Conservation (phyloP, 345 rosid species). For the Euclidium syriacum region DNA sequence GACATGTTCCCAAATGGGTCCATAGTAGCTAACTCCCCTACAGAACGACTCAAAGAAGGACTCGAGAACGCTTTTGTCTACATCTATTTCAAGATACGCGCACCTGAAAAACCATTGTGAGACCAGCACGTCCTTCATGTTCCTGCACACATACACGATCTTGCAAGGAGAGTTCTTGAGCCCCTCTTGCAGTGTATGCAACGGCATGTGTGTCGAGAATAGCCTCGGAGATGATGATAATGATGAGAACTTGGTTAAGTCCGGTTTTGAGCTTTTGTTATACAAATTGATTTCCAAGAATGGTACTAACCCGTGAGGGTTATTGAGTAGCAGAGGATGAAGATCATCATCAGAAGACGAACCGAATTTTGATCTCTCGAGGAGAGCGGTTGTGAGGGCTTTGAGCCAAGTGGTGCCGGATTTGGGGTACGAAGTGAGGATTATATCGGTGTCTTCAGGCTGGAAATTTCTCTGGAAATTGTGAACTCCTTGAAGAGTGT, state of each 20-base stretch:
- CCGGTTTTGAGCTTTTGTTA: constrained; percentile 13
- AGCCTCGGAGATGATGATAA: constrained; percentile 33
- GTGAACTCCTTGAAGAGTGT: constrained; percentile 35
- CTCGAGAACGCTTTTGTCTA: constrained; percentile 12
- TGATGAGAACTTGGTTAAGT: neutral
- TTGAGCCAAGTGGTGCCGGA: constrained; percentile 36
- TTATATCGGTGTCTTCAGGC: constrained; percentile 22
- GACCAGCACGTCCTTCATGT: constrained; percentile 47
- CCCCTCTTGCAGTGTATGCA: constrained; percentile 29
- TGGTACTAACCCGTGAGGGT: constrained; percentile 51
- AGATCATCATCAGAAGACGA: neutral
- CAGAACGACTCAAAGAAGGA: constrained; percentile 36
- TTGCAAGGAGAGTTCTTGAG: constrained; percentile 37
- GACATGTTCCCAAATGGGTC: constrained; percentile 55
- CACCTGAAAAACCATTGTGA: constrained; percentile 48
- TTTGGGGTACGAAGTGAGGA: constrained; percentile 17
- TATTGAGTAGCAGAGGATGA: constrained; percentile 37
- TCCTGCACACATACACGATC: constrained; percentile 50
- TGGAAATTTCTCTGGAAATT: constrained; percentile 34
- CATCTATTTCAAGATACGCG: constrained; percentile 13
- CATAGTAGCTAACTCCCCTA: constrained; percentile 35
- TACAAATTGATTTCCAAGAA: constrained; percentile 33
- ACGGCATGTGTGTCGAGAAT: constrained; percentile 45
- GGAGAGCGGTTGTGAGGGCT: constrained; percentile 21
- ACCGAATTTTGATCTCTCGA: neutral